phyloP scores from a whole-genome alignment of 2,329 filamentous ascomycete genomes.

The Mariannaea elegans region DNA sequence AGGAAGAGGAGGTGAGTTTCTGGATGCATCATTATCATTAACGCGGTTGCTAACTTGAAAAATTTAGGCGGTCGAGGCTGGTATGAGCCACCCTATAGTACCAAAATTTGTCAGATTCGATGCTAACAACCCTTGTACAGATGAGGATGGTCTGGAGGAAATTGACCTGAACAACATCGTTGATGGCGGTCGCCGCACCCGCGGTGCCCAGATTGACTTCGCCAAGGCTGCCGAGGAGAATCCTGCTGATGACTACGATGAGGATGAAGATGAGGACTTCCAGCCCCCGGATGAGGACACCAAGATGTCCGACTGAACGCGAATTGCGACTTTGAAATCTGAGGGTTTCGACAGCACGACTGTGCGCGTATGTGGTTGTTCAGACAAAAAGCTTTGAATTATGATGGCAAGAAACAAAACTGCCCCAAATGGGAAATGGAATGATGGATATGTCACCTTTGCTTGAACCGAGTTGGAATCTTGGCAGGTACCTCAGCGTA shows the following conservation, averaged over 20 bases:
- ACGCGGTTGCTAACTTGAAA: slow-evolving; percentile 35
- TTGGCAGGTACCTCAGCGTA: slow-evolving; percentile 24
- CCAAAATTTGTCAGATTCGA: slow-evolving; percentile 23
- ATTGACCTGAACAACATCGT: slow-evolving; percentile 94
- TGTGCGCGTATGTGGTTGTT: neutral
- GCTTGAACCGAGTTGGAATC: slow-evolving; percentile 26
- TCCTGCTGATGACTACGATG: slow-evolving; percentile 78
- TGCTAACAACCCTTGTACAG: slow-evolving; percentile 58
- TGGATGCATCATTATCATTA: neutral
- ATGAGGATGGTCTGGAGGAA: slow-evolving; percentile 87
- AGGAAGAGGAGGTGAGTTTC: slow-evolving; percentile 50
- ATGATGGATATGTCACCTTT: slow-evolving; percentile 30
- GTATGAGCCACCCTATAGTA: slow-evolving; percentile 31
- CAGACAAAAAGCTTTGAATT: slow-evolving; percentile 25
- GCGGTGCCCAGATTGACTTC: slow-evolving; percentile 92
- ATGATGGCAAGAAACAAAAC: slow-evolving; percentile 24
- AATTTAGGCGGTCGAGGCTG: slow-evolving; percentile 41
- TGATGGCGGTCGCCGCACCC: slow-evolving; percentile 79
- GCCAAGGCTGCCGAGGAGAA: slow-evolving; percentile 87
- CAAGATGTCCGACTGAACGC: slow-evolving; percentile 64
- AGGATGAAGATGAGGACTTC: slow-evolving; percentile 79
- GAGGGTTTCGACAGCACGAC: neutral
- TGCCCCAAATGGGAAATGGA: slow-evolving; percentile 16
- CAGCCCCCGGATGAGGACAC: slow-evolving; percentile 72
- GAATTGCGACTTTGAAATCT: neutral